These are phyloP conservation scores for Leptodontidium sp. DNA, from an alignment of 2,329 filamentous ascomycete species.

Conservation along the genomic window DNA sequence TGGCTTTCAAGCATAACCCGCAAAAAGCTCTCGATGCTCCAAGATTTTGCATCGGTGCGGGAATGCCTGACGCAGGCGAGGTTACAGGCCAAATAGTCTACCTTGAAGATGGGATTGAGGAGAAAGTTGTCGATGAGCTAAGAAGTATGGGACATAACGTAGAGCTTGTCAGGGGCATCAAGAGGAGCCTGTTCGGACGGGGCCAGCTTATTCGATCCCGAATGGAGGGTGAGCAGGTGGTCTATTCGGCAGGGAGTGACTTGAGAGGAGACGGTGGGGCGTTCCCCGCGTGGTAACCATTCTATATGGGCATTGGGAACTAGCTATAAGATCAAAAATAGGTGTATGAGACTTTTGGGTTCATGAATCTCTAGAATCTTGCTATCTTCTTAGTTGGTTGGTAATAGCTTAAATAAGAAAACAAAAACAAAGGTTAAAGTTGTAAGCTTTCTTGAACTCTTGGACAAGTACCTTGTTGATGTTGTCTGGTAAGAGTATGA, in stretches of 20 bases:
- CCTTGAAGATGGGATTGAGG: constrained; percentile 16
- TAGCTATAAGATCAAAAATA: background rate
- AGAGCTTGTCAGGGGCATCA: constrained; percentile 10
- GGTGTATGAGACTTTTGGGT: background rate
- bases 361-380: too few species aligned
- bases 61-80: constrained; percentile 16
- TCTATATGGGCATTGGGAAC: background rate
- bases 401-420: too few species aligned
- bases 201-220: constrained; percentile 12
- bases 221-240: constrained; percentile 16
- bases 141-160: constrained; percentile 19
- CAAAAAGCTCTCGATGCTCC: constrained; percentile 91
- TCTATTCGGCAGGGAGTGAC: constrained; percentile 22
- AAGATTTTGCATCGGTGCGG: constrained; percentile 80
- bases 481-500: too few species aligned
- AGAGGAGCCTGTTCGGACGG: constrained; percentile 19
- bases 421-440: too few species aligned
- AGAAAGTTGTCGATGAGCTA: constrained; percentile 2
- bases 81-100: constrained; percentile 9
- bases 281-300: constrained; percentile 10
- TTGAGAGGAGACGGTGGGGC: constrained; percentile 18
- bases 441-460: too few species aligned
- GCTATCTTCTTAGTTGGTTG: too few species aligned
- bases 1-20: constrained; percentile 80
- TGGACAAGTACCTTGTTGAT: too few species aligned